These are phyloP conservation scores for Sordariomycetes sp. DNA, from an alignment of 2,329 filamentous ascomycete genomes.

Conservation along the genomic window DNA sequence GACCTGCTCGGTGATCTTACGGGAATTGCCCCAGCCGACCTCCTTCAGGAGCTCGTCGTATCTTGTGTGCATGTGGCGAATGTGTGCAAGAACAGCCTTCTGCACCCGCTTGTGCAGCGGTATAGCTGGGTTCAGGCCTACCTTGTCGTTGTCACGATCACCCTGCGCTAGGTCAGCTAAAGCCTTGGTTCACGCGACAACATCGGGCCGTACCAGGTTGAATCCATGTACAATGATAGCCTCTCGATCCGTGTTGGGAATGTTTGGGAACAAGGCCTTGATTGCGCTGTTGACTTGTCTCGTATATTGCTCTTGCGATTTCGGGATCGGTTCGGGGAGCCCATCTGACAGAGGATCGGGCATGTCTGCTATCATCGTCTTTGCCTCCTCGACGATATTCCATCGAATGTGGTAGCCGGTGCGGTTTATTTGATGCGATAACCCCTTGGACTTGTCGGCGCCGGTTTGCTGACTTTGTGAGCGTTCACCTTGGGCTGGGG, in stretches of 20 bases:
- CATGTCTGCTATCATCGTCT: constrained; percentile 15
- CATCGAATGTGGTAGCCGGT: constrained; percentile 52
- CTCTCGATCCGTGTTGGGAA: constrained; percentile 55
- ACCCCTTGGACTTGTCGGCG: constrained; percentile 21
- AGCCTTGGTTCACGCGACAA: not conserved
- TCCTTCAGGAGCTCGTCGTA: constrained; percentile 54
- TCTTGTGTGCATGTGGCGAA: constrained; percentile 56
- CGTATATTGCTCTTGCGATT: constrained; percentile 50
- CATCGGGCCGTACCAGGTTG: constrained; percentile 36
- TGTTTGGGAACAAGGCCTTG: constrained; percentile 55
- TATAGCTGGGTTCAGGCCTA: constrained; percentile 47
- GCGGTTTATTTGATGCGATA: constrained; percentile 46
- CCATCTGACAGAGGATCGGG: constrained; percentile 15
- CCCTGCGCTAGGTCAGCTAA: not conserved
- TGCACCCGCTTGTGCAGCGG: constrained; percentile 53
- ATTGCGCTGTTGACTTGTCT: constrained; percentile 53
- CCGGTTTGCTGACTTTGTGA: constrained; percentile 18
- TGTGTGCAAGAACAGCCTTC: constrained; percentile 56
- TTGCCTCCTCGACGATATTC: constrained; percentile 49
- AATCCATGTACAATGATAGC: constrained; percentile 56
- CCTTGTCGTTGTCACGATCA: constrained; percentile 19
- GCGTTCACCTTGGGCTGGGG: not conserved
- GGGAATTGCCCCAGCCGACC: constrained; percentile 48
- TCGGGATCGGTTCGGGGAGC: constrained; percentile 49
- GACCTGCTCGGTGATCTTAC: constrained; percentile 50